Percentiles rank a stretch among this genome's conserved stretches.
phyloP scores from a whole-genome alignment of 2,329 filamentous ascomycete species.

The Coniella lustricola region DNA sequence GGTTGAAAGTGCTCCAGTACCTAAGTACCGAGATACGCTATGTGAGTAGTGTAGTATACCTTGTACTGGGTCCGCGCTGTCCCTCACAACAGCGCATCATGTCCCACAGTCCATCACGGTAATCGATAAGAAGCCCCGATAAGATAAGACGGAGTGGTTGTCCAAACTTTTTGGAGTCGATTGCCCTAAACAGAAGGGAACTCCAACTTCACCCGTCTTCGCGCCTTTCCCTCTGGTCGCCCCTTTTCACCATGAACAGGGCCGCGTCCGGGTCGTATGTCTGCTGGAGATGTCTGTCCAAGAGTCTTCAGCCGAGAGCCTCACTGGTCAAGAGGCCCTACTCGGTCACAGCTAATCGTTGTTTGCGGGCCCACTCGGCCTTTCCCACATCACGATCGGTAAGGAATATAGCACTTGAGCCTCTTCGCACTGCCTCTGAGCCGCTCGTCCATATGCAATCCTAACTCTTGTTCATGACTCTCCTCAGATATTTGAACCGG shows the following conservation, averaged over 20 bases:
- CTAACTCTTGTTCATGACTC: background rate
- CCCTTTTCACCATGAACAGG: constrained; percentile 24
- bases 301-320: background rate
- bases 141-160: background rate
- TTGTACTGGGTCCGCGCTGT: no score
- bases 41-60: no score
- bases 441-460: background rate
- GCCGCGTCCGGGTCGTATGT: constrained; percentile 23
- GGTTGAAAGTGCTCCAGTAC: no score
- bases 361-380: background rate
- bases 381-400: background rate
- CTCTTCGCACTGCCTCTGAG: background rate
- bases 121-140: background rate
- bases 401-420: background rate
- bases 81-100: no score
- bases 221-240: background rate
- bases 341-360: constrained; percentile 1
- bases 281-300: constrained; percentile 26
- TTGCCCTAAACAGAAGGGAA: background rate
- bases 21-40: no score
- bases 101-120: no score
- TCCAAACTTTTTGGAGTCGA: background rate
- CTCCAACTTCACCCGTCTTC: background rate
- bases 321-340: constrained; percentile 1
- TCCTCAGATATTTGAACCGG: constrained; percentile 3